Evolutionary conservation across 139 green algal genomes (phyloP).

Genomic region (Tetradesmus lagerheimii): DNA sequence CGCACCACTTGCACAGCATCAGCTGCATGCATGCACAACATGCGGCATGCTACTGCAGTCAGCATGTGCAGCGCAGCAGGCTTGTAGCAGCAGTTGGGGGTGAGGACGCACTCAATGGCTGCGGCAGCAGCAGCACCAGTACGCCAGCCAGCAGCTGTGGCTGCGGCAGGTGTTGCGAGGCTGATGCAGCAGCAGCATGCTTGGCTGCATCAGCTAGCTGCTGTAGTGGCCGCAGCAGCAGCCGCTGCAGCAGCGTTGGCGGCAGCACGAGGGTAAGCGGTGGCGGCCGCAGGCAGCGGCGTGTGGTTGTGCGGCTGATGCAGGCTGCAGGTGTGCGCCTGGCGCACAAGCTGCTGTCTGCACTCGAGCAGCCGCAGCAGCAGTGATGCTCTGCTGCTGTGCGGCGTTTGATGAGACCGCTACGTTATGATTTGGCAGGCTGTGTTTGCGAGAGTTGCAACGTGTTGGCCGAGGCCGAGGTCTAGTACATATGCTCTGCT

Average conservation of each 20-base stretch:
- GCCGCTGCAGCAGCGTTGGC: not conserved
- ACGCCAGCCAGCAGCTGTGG: slow-evolving; percentile 1
- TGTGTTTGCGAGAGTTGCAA: no score
- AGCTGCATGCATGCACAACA: not conserved
- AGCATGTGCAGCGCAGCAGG: not conserved
- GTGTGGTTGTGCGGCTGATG: slow-evolving; percentile 47
- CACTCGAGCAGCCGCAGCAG: not conserved
- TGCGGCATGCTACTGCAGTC: not conserved
- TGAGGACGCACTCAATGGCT: not conserved
- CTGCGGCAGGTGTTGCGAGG: not conserved
- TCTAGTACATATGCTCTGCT: no score
- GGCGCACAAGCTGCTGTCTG: slow-evolving; percentile 34
- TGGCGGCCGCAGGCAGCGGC: slow-evolving; percentile 10
- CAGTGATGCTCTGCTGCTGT: not conserved
- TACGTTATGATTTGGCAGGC: no score
- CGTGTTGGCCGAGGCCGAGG: no score
- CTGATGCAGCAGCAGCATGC: not conserved
- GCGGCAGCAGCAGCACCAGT: not conserved
- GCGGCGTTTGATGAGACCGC: not conserved
- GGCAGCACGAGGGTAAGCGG: not conserved
- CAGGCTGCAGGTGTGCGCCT: slow-evolving; percentile 37
- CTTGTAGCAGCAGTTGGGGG: not conserved
- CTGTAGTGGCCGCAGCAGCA: slow-evolving; percentile 5
- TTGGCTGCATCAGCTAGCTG: not conserved
- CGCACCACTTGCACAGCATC: not conserved